These are phyloP conservation scores for Pseudogymnoascus sp. DNA, from an alignment of 2,329 filamentous ascomycete species.

Conservation along the genomic window DNA sequence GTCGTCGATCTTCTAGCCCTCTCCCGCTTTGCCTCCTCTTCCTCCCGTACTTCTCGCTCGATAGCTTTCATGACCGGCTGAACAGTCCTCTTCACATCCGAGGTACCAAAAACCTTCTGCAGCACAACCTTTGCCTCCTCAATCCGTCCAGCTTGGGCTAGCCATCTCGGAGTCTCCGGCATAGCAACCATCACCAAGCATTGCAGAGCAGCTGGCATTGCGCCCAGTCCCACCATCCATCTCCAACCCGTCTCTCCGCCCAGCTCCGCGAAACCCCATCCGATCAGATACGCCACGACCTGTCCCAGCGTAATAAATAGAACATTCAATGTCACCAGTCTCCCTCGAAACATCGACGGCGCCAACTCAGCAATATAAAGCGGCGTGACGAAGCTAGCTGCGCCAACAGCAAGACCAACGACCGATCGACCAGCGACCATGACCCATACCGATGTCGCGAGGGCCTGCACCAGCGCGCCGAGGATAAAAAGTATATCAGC, in stretches of 20 bases:
- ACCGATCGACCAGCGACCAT: slow-evolving; percentile 65
- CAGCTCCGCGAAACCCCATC: slow-evolving; percentile 61
- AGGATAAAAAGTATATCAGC: slow-evolving; percentile 61
- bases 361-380: slow-evolving; percentile 84
- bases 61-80: slow-evolving; percentile 61
- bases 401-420: slow-evolving; percentile 66
- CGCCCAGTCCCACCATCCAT: slow-evolving; percentile 86
- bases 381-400: slow-evolving; percentile 74
- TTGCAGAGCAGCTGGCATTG: slow-evolving; percentile 67
- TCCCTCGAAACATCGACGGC: slow-evolving; percentile 66
- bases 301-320: slow-evolving; percentile 84
- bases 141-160: slow-evolving; percentile 61
- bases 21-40: slow-evolving; percentile 43
- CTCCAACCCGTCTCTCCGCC: slow-evolving; percentile 62
- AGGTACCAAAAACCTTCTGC: slow-evolving; percentile 51
- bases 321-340: slow-evolving; percentile 73
- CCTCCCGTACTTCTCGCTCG: slow-evolving; percentile 66
- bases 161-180: slow-evolving; percentile 85
- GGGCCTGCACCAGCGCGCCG: slow-evolving; percentile 60
- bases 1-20: slow-evolving; percentile 18
- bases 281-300: slow-evolving; percentile 78
- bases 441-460: slow-evolving; percentile 45
- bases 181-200: slow-evolving; percentile 60
- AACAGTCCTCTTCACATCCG: slow-evolving; percentile 40
- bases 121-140: slow-evolving; percentile 60